Conservation (phyloP, 805 yeast species). For the Yamadazyma laniorum region DNA sequence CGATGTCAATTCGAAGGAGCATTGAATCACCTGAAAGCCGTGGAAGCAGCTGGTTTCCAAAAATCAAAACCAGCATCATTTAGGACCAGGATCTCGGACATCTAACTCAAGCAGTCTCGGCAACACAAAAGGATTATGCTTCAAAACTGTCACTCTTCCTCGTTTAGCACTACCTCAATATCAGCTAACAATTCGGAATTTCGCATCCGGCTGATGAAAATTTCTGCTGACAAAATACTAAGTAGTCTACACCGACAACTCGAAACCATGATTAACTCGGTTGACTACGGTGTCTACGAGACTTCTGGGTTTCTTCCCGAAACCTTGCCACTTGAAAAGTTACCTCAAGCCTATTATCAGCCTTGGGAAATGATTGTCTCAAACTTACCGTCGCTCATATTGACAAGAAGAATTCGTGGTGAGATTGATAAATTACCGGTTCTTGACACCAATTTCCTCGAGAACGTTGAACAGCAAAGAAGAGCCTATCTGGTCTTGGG, state of each 20-base stretch:
- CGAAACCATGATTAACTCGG: conserved; percentile 31
- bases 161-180: no score
- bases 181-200: no score
- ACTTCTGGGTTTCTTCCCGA: conserved; percentile 78
- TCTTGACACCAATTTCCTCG: conserved; percentile 48
- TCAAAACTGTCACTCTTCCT: no score
- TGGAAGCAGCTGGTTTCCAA: no score
- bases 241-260: no score
- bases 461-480: conserved; percentile 52
- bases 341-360: conserved; percentile 60
- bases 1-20: no score
- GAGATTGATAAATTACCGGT: conserved; percentile 66
- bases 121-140: no score
- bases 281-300: conserved; percentile 69
- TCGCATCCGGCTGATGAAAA: conserved; percentile 2
- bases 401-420: conserved; percentile 59
- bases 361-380: conserved; percentile 76
- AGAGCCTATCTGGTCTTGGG: conserved; percentile 81
- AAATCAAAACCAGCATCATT: no score
- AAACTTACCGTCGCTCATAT: conserved; percentile 69
- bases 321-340: conserved; percentile 54
- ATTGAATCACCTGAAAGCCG: no score
- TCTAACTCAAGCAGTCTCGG: no score
- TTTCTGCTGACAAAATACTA: neutral
- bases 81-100: no score